A percentile compares a stretch with the other conserved stretches of the same genome.
phyloP scores from a whole-genome alignment of 73 alveolate species.

The Diophrys appendiculata region DNA sequence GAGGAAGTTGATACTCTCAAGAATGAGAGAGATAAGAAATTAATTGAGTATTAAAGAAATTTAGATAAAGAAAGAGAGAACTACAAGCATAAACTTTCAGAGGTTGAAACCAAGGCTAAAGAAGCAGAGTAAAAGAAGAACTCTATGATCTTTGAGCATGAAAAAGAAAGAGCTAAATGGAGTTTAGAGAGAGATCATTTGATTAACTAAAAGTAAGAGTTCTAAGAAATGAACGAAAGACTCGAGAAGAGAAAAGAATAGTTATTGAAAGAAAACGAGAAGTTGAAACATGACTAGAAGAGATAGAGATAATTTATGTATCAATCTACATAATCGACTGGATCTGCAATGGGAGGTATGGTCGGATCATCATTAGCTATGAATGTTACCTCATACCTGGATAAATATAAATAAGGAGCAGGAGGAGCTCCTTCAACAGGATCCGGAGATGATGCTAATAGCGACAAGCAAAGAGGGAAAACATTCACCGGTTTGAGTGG shows the following conservation, averaged over 20 bases:
- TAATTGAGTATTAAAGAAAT: constrained; percentile 49
- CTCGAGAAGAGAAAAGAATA: constrained; percentile 62
- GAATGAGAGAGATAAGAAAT: constrained; percentile 71
- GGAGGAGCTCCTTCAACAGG: not conserved
- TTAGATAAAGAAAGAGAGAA: constrained; percentile 76
- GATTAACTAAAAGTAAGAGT: constrained; percentile 50
- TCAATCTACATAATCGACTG: not conserved
- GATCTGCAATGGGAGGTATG: not conserved
- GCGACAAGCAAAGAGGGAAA: not conserved
- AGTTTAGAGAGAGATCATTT: constrained; percentile 73
- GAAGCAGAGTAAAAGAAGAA: constrained; percentile 72
- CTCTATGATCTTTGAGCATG: constrained; percentile 66
- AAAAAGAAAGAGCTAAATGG: constrained; percentile 87
- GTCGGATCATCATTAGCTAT: not conserved
- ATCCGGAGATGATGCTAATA: not conserved
- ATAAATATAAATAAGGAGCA: not conserved
- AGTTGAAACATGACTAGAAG: constrained; percentile 69
- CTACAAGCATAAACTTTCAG: constrained; percentile 59
- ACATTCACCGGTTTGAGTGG: not conserved
- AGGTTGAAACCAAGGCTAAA: constrained; percentile 66
- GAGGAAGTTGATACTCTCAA: constrained; percentile 58
- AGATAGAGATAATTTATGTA: constrained; percentile 3
- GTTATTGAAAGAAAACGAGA: constrained; percentile 76
- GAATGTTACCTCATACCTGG: not conserved
- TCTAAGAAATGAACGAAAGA: constrained; percentile 53